A percentile compares a stretch with the other conserved stretches of the same genome.
phyloP scores from a whole-genome alignment of 345 rosid species.

The Citrus medica region DNA sequence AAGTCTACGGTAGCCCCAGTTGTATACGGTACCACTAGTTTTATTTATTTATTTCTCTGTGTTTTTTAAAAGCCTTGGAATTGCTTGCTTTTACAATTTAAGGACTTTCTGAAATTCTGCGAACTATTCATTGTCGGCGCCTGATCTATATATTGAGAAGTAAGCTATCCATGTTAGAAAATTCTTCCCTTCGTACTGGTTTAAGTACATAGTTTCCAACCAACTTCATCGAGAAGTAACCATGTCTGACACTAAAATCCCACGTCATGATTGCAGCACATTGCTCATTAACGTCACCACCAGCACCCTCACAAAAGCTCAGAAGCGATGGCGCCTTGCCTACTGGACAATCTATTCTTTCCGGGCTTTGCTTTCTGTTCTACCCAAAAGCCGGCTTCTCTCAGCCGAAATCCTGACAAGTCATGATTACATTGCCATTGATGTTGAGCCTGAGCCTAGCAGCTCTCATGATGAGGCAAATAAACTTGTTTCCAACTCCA shows the following conservation, averaged over 20 bases:
- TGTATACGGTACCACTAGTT: too few species aligned
- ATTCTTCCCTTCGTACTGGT: not conserved
- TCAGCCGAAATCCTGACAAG: conserved; percentile 26
- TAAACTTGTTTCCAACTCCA: conserved; percentile 21
- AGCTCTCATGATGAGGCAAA: conserved; percentile 18
- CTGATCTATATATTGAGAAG: not conserved
- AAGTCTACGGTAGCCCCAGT: too few species aligned
- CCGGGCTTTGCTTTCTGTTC: conserved; percentile 55
- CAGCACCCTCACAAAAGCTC: conserved; percentile 43
- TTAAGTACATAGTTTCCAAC: too few species aligned
- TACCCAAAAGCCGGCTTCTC: conserved; percentile 18
- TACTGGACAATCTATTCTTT: conserved; percentile 49
- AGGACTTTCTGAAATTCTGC: too few species aligned
- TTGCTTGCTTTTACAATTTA: too few species aligned
- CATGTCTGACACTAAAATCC: conserved; percentile 31
- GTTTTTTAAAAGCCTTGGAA: too few species aligned
- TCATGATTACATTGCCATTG: conserved; percentile 27
- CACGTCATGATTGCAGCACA: conserved; percentile 24
- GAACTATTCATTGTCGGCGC: too few species aligned
- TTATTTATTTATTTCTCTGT: too few species aligned
- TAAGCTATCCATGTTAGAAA: not conserved
- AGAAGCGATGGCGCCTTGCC: conserved; percentile 66
- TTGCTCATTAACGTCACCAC: conserved; percentile 32
- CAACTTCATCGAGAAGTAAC: not conserved
- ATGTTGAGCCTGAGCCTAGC: conserved; percentile 27